Evolutionary conservation across 2,329 filamentous ascomycete genomes (phyloP), one percentile per base, ranked within the genome.

Genomic region (Dothidotthia symphoricarpi): DNA sequence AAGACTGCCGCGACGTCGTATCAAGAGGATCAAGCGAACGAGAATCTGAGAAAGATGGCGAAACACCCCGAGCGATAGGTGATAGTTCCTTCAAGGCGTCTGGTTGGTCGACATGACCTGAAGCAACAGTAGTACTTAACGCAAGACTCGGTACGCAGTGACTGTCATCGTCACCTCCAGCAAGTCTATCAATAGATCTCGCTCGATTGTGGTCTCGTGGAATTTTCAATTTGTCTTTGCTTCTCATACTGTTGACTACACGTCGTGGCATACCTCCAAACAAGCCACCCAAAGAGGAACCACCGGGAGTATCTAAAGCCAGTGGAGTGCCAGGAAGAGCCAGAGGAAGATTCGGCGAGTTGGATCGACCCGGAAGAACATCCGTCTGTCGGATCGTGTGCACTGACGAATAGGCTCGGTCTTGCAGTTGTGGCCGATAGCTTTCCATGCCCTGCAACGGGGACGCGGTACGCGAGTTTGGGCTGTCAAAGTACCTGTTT

Each of bases 111-210:
- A 74, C 61, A 60, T 81, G 40, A 12, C 85, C 85, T 3, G 82
- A 75, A 1, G 77, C 84, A 15, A 76, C 69, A 1, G 81, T 74
- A 3, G 75, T 79, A 59, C 76, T 85, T 16, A 88, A 54, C 3
- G 78, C 79, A 2, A 88, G 73, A 47, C 78, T 81, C 1, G 86
- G 74, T 27, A 76, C 75, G 2, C 77, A 77, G 43, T 85, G 82
- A 49, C 83, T 81, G 57, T 87, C 82, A 8, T 73, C 69, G 35
- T 72, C 80, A 15, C 72, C 70, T 35, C 84, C 82, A 3, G 69
- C 78, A 49, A 48, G 76, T 28, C 81, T 74, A 42, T 88, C 84
- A 6, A 81, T 79, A 0, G 84, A 87, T 22, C 74, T 75, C 4
- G 80, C 77, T 24, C 83, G 74, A 10, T 43, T 53, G 24, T 69